Conservation (phyloP, 371 early-diverging fungal species). For the Mucor plumbeus region DNA sequence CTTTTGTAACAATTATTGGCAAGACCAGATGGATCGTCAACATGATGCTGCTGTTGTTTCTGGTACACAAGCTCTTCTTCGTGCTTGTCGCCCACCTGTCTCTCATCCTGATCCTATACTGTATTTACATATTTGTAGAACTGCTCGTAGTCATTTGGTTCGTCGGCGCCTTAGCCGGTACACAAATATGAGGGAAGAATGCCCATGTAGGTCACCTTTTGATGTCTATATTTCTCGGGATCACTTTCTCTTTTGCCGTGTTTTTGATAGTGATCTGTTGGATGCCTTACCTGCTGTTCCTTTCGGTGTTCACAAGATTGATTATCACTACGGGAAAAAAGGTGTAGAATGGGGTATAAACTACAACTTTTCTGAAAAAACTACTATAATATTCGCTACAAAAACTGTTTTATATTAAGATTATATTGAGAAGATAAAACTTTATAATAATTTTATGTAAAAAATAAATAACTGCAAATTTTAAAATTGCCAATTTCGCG, state of each 20-base stretch:
- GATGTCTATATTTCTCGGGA: neutral
- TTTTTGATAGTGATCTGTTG: neutral
- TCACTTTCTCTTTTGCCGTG: neutral
- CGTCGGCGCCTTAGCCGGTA: slow-evolving; percentile 13
- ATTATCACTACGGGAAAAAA: too few relatives aligned
- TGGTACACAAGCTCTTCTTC: neutral
- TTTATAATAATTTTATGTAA: too few relatives aligned
- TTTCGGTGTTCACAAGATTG: neutral
- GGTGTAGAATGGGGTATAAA: too few relatives aligned
- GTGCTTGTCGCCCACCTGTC: neutral
- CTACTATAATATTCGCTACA: too few relatives aligned
- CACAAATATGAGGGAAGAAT: slow-evolving; percentile 6
- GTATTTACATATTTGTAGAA: neutral
- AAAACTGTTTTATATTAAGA: too few relatives aligned
- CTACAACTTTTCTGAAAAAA: too few relatives aligned
- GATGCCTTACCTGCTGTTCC: neutral
- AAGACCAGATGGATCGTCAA: neutral
- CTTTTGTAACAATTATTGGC: neutral
- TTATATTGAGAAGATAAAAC: too few relatives aligned
- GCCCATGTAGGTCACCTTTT: neutral
- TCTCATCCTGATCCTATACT: slow-evolving; percentile 9
- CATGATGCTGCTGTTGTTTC: neutral
- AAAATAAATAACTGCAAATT: too few relatives aligned
- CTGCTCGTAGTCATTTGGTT: slow-evolving; percentile 12
- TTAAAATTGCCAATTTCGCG: too few relatives aligned